Conservation (phyloP, 129 eudicot genomes). For the Pulicaria dysenterica region DNA sequence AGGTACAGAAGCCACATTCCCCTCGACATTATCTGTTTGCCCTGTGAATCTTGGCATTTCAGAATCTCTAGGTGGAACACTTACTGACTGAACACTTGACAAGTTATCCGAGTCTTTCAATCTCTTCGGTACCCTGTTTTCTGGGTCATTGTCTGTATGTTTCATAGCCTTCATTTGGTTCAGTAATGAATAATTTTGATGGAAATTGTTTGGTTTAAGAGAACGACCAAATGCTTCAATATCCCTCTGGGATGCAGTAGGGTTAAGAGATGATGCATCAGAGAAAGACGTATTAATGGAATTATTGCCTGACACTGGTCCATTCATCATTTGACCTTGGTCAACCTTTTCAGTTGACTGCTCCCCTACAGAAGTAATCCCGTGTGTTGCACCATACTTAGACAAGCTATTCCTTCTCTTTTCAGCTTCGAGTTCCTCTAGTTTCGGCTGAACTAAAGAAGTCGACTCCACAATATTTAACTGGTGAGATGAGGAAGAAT, state of each 20-base stretch:
- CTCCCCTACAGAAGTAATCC: conserved; percentile 40
- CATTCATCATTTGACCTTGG: conserved; percentile 36
- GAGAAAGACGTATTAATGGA: conserved; percentile 33
- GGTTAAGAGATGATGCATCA: conserved; percentile 49
- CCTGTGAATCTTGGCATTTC: conserved; percentile 41
- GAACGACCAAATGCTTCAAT: conserved; percentile 89
- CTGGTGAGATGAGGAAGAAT: no score
- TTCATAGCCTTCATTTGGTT: conserved; percentile 64
- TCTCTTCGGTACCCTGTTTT: conserved; percentile 51
- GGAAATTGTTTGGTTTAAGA: conserved; percentile 56
- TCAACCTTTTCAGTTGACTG: conserved; percentile 37
- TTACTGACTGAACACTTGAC: conserved; percentile 35
- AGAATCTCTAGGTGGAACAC: conserved; percentile 44
- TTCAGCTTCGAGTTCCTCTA: conserved; percentile 41
- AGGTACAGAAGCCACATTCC: conserved; percentile 42
- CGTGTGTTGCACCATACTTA: conserved; percentile 33
- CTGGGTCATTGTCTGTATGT: conserved; percentile 58
- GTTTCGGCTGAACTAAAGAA: conserved; percentile 39
- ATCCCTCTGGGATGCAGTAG: conserved; percentile 63
- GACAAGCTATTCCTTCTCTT: conserved; percentile 38
- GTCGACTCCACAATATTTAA: conserved; percentile 53
- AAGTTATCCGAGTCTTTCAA: conserved; percentile 48
- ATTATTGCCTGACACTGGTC: conserved; percentile 44
- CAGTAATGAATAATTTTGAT: conserved; percentile 53
- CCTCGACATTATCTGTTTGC: conserved; percentile 32